These are phyloP conservation scores for Pyrenophora seminiperda DNA, from an alignment of 2,329 filamentous ascomycete genomes.

Conservation along the genomic window DNA sequence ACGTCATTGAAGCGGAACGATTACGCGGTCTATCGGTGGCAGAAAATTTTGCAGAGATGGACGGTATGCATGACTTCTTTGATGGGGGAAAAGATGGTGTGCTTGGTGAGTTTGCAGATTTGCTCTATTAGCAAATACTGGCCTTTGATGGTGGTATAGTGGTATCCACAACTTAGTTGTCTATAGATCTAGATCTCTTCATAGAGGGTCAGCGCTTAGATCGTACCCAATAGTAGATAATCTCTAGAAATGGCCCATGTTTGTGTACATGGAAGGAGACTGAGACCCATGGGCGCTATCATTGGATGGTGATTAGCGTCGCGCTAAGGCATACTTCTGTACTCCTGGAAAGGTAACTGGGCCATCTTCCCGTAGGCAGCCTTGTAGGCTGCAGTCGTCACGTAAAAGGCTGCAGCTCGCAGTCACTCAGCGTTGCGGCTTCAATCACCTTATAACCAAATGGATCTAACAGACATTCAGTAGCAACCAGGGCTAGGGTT, in stretches of 20 bases:
- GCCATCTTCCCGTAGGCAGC: neutral
- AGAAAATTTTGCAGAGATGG: constrained; percentile 60
- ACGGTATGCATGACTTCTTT: constrained; percentile 60
- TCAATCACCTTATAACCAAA: neutral
- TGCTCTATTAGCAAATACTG: constrained; percentile 27
- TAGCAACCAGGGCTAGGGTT: neutral
- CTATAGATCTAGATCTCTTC: too few relatives aligned
- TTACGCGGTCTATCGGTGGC: constrained; percentile 61
- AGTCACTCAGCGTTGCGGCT: constrained; percentile 2
- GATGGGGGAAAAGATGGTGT: constrained; percentile 50
- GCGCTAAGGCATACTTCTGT: neutral
- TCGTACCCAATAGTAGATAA: too few relatives aligned
- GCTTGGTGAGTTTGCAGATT: constrained; percentile 52
- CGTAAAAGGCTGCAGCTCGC: neutral
- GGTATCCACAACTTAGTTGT: too few relatives aligned
- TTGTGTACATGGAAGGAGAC: too few relatives aligned
- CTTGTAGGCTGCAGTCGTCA: constrained; percentile 4
- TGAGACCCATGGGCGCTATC: neutral
- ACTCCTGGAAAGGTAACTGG: neutral
- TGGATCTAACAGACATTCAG: neutral
- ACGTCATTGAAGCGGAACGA: constrained; percentile 63
- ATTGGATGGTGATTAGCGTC: neutral
- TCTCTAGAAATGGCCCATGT: too few relatives aligned
- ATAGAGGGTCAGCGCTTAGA: too few relatives aligned
- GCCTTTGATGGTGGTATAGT: too few relatives aligned